Conservation (phyloP, 164 flowering plant species). For the Macadamia tetraphylla region DNA sequence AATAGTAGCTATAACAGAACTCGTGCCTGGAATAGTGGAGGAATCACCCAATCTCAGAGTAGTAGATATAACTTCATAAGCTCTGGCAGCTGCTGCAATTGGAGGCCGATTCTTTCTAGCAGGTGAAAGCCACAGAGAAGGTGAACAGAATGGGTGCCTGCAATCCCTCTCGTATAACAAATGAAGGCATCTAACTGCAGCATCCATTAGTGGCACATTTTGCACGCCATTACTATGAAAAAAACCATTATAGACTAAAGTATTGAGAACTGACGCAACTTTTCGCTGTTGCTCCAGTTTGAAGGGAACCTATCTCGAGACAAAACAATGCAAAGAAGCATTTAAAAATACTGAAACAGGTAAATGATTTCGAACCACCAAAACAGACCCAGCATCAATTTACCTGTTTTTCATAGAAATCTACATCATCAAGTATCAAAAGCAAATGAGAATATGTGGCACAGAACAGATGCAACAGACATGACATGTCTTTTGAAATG, state of each 20-base stretch:
- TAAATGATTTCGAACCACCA: background rate
- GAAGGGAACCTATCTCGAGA: constrained; percentile 67
- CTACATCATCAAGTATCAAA: constrained; percentile 89
- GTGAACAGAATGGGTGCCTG: constrained; percentile 85
- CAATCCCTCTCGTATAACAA: constrained; percentile 95
- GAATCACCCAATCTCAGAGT: constrained; percentile 42
- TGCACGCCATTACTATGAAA: constrained; percentile 36
- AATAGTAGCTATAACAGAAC: constrained; percentile 65
- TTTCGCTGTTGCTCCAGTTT: constrained; percentile 73
- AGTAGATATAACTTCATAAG: constrained; percentile 60
- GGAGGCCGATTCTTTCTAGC: constrained; percentile 72
- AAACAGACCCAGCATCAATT: background rate
- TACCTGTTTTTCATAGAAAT: constrained; percentile 98
- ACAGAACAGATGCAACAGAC: constrained; percentile 81
- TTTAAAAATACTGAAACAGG: background rate
- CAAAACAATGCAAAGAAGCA: constrained; percentile 14
- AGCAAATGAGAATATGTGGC: constrained; percentile 84
- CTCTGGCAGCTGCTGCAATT: constrained; percentile 83
- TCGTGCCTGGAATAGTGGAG: constrained; percentile 30
- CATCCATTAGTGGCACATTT: constrained; percentile 60
- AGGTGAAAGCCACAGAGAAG: constrained; percentile 87
- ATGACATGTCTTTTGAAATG: constrained; percentile 52
- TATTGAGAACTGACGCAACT: constrained; percentile 77
- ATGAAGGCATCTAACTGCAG: constrained; percentile 83
- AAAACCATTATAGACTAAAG: constrained; percentile 80